phyloP scores from a whole-genome alignment of 2,329 filamentous ascomycete species.

The Boeremia exigua region DNA sequence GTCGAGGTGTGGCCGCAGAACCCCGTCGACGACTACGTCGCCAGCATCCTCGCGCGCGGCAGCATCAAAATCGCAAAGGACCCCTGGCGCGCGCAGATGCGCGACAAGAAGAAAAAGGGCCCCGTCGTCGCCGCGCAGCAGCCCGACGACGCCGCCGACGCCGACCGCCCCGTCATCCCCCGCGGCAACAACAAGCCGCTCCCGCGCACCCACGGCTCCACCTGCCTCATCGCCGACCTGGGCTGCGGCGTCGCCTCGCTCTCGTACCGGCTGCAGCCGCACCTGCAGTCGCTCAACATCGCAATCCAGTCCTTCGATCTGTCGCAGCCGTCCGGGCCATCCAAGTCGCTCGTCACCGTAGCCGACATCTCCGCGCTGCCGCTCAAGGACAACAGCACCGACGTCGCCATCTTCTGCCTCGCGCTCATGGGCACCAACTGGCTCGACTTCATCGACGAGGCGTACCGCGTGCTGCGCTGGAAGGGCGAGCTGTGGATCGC shows the following conservation, averaged over 20 bases:
- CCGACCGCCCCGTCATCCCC: slow-evolving; percentile 14
- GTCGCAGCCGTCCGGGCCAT: slow-evolving; percentile 74
- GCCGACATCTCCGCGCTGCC: slow-evolving; percentile 90
- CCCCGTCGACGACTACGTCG: slow-evolving; percentile 86
- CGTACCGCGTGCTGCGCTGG: slow-evolving; percentile 87
- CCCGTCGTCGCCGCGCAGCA: slow-evolving; percentile 21
- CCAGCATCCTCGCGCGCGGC: slow-evolving; percentile 71
- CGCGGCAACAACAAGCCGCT: slow-evolving; percentile 57
- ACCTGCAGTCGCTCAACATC: slow-evolving; percentile 71
- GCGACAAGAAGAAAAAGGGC: slow-evolving; percentile 37
- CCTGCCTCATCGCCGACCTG: slow-evolving; percentile 84
- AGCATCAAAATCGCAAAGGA: slow-evolving; percentile 52
- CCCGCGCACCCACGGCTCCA: slow-evolving; percentile 70
- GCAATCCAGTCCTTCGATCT: slow-evolving; percentile 86
- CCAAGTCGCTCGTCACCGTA: slow-evolving; percentile 76
- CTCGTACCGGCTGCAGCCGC: slow-evolving; percentile 69
- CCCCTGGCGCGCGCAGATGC: slow-evolving; percentile 51
- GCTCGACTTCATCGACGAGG: slow-evolving; percentile 95
- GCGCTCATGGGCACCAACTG: slow-evolving; percentile 99
- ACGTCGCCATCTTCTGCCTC: slow-evolving; percentile 92
- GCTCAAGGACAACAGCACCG: slow-evolving; percentile 73
- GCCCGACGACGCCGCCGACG: slow-evolving; percentile 10
- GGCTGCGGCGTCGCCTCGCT: slow-evolving; percentile 93
- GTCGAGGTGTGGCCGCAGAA: slow-evolving; percentile 97
- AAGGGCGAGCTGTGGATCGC: slow-evolving; percentile 97